Base-by-base conservation (phyloP, 2,329 filamentous ascomycete genomes). In the Colletotrichum tofieldiae region DNA sequence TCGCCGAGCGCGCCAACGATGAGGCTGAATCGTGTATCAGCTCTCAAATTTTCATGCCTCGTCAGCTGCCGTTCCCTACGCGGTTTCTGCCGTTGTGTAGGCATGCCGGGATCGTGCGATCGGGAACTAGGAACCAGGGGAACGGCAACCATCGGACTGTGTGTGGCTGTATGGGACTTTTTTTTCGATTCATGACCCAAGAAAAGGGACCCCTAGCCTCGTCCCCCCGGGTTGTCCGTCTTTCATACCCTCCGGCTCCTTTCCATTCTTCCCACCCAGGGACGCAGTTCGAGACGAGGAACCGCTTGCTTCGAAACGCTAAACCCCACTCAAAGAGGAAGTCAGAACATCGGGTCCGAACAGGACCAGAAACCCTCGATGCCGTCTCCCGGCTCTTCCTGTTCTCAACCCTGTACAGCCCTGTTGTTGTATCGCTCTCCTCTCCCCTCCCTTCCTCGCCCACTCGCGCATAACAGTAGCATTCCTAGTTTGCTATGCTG, bases 281-380 rank as follows among this genome's bases (percentile, higher is more conserved):
- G 14, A 56, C 35, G 54, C 54, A n/a, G 14, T 26, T 56, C n/a
- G 54, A 56, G 29, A 39, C 54, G n/a, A 39, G 54, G 32, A 56
- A 5, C n/a, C 12, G n/a, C 54, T n/a, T 56, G 54, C 54, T 39
- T 23, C 32, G 32, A n/a, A 23, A 37, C 20, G 18, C 20, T 32
- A 11, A 55, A 14, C 49, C 47, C 49, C 49, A 14, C 49, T 18
- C 9, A 8, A n/a, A 39, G 54, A 56, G 16, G 32, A 56, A 39
- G 54, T 56, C 14, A 56, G 54, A 56, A 56, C 12, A 56, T 37
- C 35, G 54, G 54, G 54, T 39, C 54, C n/a, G 35, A 39, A 26
- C n/a, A 9, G 54, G n/a, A 26, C 6, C 6, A 39, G n/a, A 39
- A 8, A 20, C 16, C 35, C 18, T 37, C 54, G 54, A 20, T 32